These are phyloP conservation scores for Plasmopara viticola DNA, from an alignment of 352 stramenopile species.

Conservation along the genomic window DNA sequence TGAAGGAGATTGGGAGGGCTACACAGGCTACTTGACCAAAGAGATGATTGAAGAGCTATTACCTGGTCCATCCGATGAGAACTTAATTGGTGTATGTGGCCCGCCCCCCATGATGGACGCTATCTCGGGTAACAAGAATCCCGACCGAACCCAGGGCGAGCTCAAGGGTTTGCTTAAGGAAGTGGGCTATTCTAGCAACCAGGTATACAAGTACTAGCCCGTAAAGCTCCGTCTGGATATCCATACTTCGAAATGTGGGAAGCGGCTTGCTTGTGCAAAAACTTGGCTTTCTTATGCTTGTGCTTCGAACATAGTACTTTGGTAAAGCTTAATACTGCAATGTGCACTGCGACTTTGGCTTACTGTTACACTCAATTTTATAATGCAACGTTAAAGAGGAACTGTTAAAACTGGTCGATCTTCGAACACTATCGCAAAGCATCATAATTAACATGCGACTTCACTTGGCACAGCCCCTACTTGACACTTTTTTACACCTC, in stretches of 20 bases:
- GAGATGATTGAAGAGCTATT: slow-evolving; percentile 68
- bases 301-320: no score
- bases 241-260: slow-evolving; percentile 14
- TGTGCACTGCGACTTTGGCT: no score
- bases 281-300: no score
- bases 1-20: slow-evolving; percentile 39
- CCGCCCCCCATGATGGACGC: slow-evolving; percentile 76
- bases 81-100: slow-evolving; percentile 78
- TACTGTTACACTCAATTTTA: no score
- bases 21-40: slow-evolving; percentile 61
- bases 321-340: no score
- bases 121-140: slow-evolving; percentile 73
- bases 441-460: neutral
- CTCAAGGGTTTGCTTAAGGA: slow-evolving; percentile 72
- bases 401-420: no score
- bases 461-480: slow-evolving; percentile 6
- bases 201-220: slow-evolving; percentile 68
- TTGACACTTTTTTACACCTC: slow-evolving; percentile 24
- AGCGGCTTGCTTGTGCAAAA: slow-evolving; percentile 5
- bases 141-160: slow-evolving; percentile 72
- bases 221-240: neutral
- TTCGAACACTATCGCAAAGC: no score
- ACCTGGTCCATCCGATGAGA: slow-evolving; percentile 47
- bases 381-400: no score
- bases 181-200: slow-evolving; percentile 42